Evolutionary conservation across 1,284 basidiomycete genomes (phyloP).

Genomic region (Sanghuangporus baumii): DNA sequence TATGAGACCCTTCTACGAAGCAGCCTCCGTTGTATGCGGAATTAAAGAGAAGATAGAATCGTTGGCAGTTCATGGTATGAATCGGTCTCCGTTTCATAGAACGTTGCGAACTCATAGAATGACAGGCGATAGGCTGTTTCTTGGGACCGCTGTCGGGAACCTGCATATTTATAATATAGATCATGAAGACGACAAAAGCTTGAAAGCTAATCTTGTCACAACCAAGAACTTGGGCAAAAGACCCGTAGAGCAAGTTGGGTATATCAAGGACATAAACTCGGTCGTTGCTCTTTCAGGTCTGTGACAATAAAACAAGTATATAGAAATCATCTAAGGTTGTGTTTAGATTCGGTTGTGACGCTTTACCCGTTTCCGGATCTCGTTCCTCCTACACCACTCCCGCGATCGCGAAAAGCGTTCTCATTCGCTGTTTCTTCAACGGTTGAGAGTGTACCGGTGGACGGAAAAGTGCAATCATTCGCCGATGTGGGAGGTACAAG

Average conservation of each 20-base stretch:
- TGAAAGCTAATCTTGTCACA: conserved; percentile 49
- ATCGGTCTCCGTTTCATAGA: background rate
- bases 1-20: conserved; percentile 19
- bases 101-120: conserved; percentile 3
- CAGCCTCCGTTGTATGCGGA: conserved; percentile 27
- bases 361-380: conserved; percentile 61
- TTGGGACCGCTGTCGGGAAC: conserved; percentile 69
- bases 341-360: conserved; percentile 54
- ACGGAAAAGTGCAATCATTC: conserved; percentile 20
- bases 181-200: conserved; percentile 32
- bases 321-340: background rate
- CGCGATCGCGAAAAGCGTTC: conserved; percentile 73
- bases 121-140: conserved; percentile 69
- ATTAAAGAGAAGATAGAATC: conserved; percentile 46
- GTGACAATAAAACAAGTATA: conserved; percentile 22
- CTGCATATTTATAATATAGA: conserved; percentile 61
- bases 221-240: conserved; percentile 62
- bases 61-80: conserved; percentile 44
- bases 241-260: conserved; percentile 82
- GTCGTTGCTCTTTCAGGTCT: conserved; percentile 79
- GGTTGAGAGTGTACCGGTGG: conserved; percentile 38
- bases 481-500: conserved; percentile 18
- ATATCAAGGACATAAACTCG: conserved; percentile 78
- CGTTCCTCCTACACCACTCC: conserved; percentile 63
- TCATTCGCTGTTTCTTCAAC: conserved; percentile 73